Evolutionary conservation across 75 land plant genomes (phyloP), one percentile per base, ranked within the genome.

Genomic region (Selaginella tamariscina): DNA sequence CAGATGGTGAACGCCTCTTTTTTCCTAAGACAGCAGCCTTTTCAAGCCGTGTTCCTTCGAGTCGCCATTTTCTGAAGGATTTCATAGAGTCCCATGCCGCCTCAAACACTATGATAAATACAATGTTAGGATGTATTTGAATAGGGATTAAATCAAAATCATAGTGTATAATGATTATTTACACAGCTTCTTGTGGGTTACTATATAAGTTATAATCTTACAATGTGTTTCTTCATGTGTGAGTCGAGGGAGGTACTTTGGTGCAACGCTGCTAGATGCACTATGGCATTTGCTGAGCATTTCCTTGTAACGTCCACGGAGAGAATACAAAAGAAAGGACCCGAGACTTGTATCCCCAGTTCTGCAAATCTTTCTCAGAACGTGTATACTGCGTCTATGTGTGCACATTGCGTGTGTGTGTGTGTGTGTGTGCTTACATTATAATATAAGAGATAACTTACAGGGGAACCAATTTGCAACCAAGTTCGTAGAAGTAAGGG

Each of bases 401-500:
- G n/a, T n/a, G n/a, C n/a, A n/a, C n/a, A n/a, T n/a, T n/a, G n/a
- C n/a, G n/a, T n/a, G n/a, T n/a, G n/a, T n/a, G n/a, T n/a, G n/a
- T n/a, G n/a, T n/a, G n/a, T n/a, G n/a, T n/a, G n/a, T n/a, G n/a
- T n/a, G n/a, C n/a, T n/a, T n/a, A n/a, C n/a, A n/a, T n/a, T n/a
- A n/a, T n/a, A n/a, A n/a, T n/a, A 24, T 54, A 49, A 55, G 13
- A 31, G 32, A 56, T 55, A 5, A 82, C 97, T 82, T 66, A 91
- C 97, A 88, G 24, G 29, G 83, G 83, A 59, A 72, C 85, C 30
- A 91, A 62, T 65, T 86, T 91, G 82, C 87, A 84, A 28, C 97
- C 97, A 33, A 88, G 70, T 70, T 86, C 94, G 67, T 91, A 91
- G 71, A 88, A 91, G 70, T 84, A 88, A 21, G 79, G 81, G 70